Percentiles rank a stretch among this genome's conserved stretches.
Conservation (phyloP, 495 filamentous ascomycete species). For the Aspergillus bertholletiae region DNA sequence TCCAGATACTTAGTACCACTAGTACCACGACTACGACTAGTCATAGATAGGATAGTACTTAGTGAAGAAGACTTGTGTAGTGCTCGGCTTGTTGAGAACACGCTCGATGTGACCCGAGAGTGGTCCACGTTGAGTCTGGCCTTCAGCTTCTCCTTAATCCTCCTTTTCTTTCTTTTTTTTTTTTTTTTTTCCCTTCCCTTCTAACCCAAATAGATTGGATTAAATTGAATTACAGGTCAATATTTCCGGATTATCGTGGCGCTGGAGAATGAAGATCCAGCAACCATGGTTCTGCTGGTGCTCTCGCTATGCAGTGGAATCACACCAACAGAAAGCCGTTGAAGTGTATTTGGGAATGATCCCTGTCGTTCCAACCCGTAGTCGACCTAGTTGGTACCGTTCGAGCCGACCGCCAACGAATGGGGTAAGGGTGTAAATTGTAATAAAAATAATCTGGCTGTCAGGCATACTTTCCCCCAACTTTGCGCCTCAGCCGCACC, state of each 20-base stretch:
- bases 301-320: neutral
- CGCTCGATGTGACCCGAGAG: neutral
- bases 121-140: neutral
- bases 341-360: constrained; percentile 3
- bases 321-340: constrained; percentile 18
- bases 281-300: neutral
- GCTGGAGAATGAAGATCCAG: constrained; percentile 1
- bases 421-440: neutral
- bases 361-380: neutral
- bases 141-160: neutral
- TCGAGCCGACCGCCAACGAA: neutral
- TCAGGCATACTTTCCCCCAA: constrained; percentile 13
- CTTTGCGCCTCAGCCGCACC: constrained; percentile 23
- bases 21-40: too few relatives aligned
- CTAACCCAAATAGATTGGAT: neutral
- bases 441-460: constrained; percentile 17
- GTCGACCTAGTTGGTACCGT: neutral
- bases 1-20: too few relatives aligned
- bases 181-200: neutral
- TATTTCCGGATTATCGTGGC: neutral
- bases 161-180: neutral
- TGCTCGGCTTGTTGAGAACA: neutral
- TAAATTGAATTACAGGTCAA: neutral
- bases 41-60: too few relatives aligned
- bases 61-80: too few relatives aligned